phyloP scores from a whole-genome alignment of 768 basidiomycete genomes.

The Paxillus ammoniavirescens region DNA sequence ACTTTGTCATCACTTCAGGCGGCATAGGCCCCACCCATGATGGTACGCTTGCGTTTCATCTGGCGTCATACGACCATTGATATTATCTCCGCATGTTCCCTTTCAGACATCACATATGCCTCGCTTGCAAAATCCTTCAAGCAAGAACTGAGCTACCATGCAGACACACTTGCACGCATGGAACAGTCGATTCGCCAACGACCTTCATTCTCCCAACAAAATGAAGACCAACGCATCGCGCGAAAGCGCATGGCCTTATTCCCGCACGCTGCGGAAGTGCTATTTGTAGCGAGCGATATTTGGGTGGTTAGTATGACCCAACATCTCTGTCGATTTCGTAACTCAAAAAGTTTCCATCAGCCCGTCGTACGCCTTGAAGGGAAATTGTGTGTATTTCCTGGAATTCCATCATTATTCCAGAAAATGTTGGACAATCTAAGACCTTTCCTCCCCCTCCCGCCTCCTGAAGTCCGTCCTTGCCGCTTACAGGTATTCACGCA shows the following conservation, averaged over 20 bases:
- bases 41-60: constrained; percentile 42
- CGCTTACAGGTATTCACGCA: constrained; percentile 83
- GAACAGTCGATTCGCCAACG: constrained; percentile 54
- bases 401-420: constrained; percentile 83
- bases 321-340: neutral
- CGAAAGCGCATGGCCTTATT: constrained; percentile 90
- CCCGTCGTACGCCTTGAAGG: constrained; percentile 84
- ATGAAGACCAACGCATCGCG: constrained; percentile 71
- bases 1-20: constrained; percentile 88
- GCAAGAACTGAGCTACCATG: constrained; percentile 66
- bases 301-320: constrained; percentile 66
- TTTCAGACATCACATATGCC: constrained; percentile 81
- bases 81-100: neutral
- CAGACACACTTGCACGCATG: constrained; percentile 79
- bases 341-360: constrained; percentile 32
- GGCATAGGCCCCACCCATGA: constrained; percentile 93
- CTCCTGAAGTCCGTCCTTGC: constrained; percentile 66
- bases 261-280: constrained; percentile 71
- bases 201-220: constrained; percentile 59
- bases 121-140: constrained; percentile 85
- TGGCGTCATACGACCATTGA: neutral
- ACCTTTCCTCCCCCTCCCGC: constrained; percentile 78
- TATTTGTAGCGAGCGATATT: constrained; percentile 76
- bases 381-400: constrained; percentile 90
- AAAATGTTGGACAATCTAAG: constrained; percentile 73